Conservation (phyloP, 768 basidiomycete species). For the Lactarius deliciosus region DNA sequence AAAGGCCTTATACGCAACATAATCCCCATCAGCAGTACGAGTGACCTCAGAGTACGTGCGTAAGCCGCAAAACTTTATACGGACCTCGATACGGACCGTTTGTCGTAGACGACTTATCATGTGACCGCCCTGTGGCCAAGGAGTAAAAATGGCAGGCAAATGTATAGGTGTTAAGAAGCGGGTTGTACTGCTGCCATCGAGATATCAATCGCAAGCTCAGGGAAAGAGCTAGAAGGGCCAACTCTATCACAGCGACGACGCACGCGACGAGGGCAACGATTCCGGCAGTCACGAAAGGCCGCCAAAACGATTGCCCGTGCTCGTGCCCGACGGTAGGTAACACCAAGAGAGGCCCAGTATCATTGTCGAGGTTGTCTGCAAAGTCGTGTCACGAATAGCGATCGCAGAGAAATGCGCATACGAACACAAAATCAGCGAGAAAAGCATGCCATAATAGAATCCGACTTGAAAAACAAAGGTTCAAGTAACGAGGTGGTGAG, state of each 20-base stretch:
- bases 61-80: neutral
- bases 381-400: constrained; percentile 74
- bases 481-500: neutral
- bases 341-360: constrained; percentile 35
- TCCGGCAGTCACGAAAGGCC: constrained; percentile 78
- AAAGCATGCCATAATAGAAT: constrained; percentile 52
- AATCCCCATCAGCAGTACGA: neutral
- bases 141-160: too few species aligned
- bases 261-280: constrained; percentile 59
- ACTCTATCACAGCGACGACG: constrained; percentile 62
- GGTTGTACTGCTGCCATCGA: too few species aligned
- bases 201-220: constrained; percentile 31
- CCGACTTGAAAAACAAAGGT: constrained; percentile 44
- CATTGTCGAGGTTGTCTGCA: constrained; percentile 47
- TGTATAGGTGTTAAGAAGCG: too few species aligned
- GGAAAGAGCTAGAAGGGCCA: constrained; percentile 64
- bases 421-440: constrained; percentile 58
- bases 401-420: constrained; percentile 57
- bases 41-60: neutral
- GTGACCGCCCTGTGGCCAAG: neutral
- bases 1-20: too few species aligned
- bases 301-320: constrained; percentile 61
- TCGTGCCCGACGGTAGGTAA: constrained; percentile 62
- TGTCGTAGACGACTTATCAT: neutral
- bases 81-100: neutral